phyloP scores from a whole-genome alignment of 2,329 filamentous ascomycete genomes.

The Stachybotrys chlorohalonatus region DNA sequence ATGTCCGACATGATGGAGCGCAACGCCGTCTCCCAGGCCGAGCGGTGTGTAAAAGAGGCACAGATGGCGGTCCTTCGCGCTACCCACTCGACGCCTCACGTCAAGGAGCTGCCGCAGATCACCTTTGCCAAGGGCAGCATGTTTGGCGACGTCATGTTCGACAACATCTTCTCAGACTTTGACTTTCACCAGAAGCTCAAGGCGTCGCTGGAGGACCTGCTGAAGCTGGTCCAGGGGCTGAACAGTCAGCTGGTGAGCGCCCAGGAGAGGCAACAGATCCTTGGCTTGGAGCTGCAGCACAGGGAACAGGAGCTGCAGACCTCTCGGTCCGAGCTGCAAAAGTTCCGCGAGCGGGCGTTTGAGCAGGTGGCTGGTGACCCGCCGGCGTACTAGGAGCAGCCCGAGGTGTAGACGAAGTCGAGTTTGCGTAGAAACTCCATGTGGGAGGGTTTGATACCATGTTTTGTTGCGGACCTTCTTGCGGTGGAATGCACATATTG shows the following conservation, averaged over 20 bases:
- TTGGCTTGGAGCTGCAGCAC: constrained; percentile 21
- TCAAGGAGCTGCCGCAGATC: constrained; percentile 29
- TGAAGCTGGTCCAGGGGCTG: constrained; percentile 22
- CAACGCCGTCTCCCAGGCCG: constrained; percentile 37
- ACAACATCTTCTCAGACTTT: constrained; percentile 44
- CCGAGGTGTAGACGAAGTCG: not conserved
- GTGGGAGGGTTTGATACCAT: no score
- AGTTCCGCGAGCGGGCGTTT: constrained; percentile 29
- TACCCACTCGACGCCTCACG: constrained; percentile 24
- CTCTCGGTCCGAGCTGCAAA: constrained; percentile 31
- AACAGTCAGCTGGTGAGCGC: constrained; percentile 20
- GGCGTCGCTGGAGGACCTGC: constrained; percentile 25
- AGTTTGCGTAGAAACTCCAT: not conserved
- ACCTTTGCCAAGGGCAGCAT: constrained; percentile 34
- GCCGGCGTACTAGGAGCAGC: not conserved
- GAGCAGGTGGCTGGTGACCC: constrained; percentile 8
- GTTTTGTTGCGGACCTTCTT: no score
- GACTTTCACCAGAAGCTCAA: constrained; percentile 44
- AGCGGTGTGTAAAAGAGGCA: constrained; percentile 31
- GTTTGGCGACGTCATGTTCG: constrained; percentile 43
- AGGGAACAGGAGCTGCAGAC: constrained; percentile 19
- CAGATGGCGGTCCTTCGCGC: constrained; percentile 30
- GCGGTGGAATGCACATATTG: no score
- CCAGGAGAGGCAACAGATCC: constrained; percentile 15
- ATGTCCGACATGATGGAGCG: constrained; percentile 45